A percentile compares a stretch with the other conserved stretches of the same genome.
Evolutionary conservation across 2,329 filamentous ascomycete species (phyloP).

Genomic region (Myriangium duriaei): DNA sequence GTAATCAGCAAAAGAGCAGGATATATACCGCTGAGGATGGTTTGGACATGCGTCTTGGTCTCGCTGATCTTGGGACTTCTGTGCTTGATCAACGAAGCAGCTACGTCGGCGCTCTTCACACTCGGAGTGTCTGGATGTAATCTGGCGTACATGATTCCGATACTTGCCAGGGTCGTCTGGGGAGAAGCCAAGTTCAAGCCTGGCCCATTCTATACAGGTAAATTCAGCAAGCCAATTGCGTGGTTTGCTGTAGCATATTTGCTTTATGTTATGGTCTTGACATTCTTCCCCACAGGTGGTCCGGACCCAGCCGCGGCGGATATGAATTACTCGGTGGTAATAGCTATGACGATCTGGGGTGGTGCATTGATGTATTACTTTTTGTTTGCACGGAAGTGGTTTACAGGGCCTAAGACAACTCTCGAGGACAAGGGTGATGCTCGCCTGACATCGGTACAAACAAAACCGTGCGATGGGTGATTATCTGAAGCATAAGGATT

Average conservation of each 20-base stretch:
- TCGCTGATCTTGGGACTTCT: constrained; percentile 44
- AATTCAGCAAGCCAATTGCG: constrained; percentile 40
- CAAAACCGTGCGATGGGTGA: too few relatives aligned
- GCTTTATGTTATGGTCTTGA: constrained; percentile 42
- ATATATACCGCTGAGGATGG: constrained; percentile 45
- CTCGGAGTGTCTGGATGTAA: constrained; percentile 49
- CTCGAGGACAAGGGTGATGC: too few relatives aligned
- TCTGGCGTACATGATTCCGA: constrained; percentile 47
- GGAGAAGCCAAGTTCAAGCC: constrained; percentile 45
- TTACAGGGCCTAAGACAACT: constrained; percentile 47
- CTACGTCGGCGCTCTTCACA: constrained; percentile 47
- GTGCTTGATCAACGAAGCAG: constrained; percentile 45
- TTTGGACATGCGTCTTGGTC: constrained; percentile 41
- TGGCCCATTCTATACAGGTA: constrained; percentile 47
- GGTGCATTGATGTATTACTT: constrained; percentile 45
- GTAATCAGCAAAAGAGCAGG: constrained; percentile 42
- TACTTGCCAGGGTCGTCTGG: constrained; percentile 47
- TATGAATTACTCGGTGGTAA: constrained; percentile 54
- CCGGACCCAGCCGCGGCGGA: constrained; percentile 37
- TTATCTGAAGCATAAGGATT: too few relatives aligned
- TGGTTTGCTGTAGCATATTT: constrained; percentile 43
- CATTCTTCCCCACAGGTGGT: constrained; percentile 47
- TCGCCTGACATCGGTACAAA: too few relatives aligned
- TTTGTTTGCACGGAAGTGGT: constrained; percentile 44
- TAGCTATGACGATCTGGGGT: constrained; percentile 47